Base-by-base conservation (phyloP, 2,329 filamentous ascomycete species). In the Penicillium sp. region DNA sequence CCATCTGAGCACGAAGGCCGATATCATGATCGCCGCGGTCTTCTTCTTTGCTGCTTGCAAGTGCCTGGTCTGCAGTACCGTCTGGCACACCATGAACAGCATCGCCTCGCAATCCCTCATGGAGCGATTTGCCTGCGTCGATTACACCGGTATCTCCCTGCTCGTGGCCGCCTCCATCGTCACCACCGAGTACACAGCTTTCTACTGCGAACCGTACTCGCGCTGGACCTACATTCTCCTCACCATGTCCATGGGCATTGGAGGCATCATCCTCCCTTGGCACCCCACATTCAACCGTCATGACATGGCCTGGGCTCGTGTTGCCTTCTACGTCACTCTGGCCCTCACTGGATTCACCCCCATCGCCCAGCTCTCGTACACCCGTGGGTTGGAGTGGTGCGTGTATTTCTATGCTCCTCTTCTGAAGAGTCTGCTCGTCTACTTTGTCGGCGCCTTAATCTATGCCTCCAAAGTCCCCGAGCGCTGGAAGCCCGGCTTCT, bases 1-100 rank as follows among this genome's bases (percentile, higher is more conserved):
- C 77, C 86, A 85, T 43, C 80, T 91, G 58, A 95, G 91, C 74
- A 91, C 90, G 54, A 95, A 91, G 50, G 85, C 89, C 45, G 94
- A 99, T 71, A 85, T 97, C 55, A 84, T 94, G 68, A 92, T 99
- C 59, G 92, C 93, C 0, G 92, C 90, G 19, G 83, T 95, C 62
- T 99, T 99, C 82, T 97, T 99, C 79, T 90, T 96, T 69, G 94
- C 93, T 44, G 94, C 94, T 42, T 92, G 88, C 80, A 92, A 97
- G 74, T 97, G 93, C 68, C 84, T 99, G 51, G 86, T 93, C 70
- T 99, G 94, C 86, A 95, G 90, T 58, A 93, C 89, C 60, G 87
- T 97, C 69, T 99, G 94, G 94, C 94, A 99, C 78, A 97, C 94
- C 23, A 97, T 99, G 92, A 96, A 93, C 78, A 91, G 91, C 66